Evolutionary conservation across 208 protist genomes (phyloP).

Genomic region (Crithidia acanthocephali): DNA sequence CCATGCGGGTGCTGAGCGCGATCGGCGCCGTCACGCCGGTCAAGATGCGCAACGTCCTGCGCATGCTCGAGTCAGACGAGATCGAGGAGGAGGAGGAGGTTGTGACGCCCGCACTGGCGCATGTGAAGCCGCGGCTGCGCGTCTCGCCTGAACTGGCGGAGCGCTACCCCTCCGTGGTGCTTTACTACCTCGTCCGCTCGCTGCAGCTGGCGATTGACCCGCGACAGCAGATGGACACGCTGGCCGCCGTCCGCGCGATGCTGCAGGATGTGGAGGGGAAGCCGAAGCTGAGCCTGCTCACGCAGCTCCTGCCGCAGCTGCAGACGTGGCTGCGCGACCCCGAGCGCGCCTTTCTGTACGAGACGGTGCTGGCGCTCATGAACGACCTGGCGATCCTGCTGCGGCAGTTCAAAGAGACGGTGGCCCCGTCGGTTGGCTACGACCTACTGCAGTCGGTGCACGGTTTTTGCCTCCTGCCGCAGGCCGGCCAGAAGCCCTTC

Average conservation of each 20-base stretch:
- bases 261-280: slow-evolving; percentile 71
- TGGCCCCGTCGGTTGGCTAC: slow-evolving; percentile 57
- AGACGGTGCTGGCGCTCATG: slow-evolving; percentile 78
- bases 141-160: slow-evolving; percentile 72
- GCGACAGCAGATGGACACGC: slow-evolving; percentile 72
- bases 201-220: slow-evolving; percentile 82
- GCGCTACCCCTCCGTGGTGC: slow-evolving; percentile 76
- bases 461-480: slow-evolving; percentile 78
- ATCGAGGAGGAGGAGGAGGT: slow-evolving; percentile 86
- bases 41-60: slow-evolving; percentile 71
- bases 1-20: slow-evolving; percentile 77
- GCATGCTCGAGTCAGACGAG: slow-evolving; percentile 71
- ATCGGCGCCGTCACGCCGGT: slow-evolving; percentile 87
- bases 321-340: slow-evolving; percentile 79
- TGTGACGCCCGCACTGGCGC: slow-evolving; percentile 75
- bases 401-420: slow-evolving; percentile 72
- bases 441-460: slow-evolving; percentile 80
- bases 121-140: slow-evolving; percentile 79
- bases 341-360: slow-evolving; percentile 74
- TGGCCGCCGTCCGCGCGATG: slow-evolving; percentile 65
- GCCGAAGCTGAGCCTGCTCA: slow-evolving; percentile 74
- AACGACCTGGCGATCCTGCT: slow-evolving; percentile 83
- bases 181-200: slow-evolving; percentile 87
- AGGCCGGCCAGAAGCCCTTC: slow-evolving; percentile 85
- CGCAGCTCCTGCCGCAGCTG: slow-evolving; percentile 83